A percentile compares a stretch with the other conserved stretches of the same genome.
phyloP scores from a whole-genome alignment of 2,329 filamentous ascomycete genomes.

The Kalmusia sp. region DNA sequence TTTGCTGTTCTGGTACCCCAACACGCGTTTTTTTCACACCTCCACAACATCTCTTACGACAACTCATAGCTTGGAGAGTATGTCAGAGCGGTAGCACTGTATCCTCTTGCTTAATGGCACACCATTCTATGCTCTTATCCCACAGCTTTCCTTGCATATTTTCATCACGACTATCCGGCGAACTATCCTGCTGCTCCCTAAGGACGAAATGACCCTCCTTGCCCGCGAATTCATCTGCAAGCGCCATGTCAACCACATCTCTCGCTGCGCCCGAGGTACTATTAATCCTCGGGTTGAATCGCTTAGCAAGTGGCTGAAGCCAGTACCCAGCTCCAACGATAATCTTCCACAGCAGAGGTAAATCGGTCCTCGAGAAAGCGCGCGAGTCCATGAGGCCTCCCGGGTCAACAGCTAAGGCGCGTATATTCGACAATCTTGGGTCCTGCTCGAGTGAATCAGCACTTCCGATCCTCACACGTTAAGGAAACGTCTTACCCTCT shows the following conservation, averaged over 20 bases:
- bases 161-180: conserved; percentile 39
- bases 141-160: conserved; percentile 42
- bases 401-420: conserved; percentile 43
- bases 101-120: conserved; percentile 13
- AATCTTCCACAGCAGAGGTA: conserved; percentile 29
- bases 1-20: too few relatives aligned
- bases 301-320: conserved; percentile 35
- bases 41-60: too few relatives aligned
- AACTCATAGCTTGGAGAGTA: background rate
- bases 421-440: conserved; percentile 34
- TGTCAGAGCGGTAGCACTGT: conserved; percentile 14
- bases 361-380: conserved; percentile 41
- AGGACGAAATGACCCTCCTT: conserved; percentile 47
- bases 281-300: conserved; percentile 40
- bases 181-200: conserved; percentile 36
- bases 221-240: conserved; percentile 31
- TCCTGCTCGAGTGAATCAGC: background rate
- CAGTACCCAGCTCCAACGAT: conserved; percentile 34
- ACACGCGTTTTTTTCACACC: too few relatives aligned
- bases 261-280: conserved; percentile 36
- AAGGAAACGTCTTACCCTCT: conserved; percentile 28
- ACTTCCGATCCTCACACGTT: background rate
- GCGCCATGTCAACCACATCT: conserved; percentile 38
- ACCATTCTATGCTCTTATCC: conserved; percentile 45
- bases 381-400: conserved; percentile 47